Evolutionary conservation across 2,329 filamentous ascomycete species (phyloP).

Genomic region (Fusarium sulawesiense): DNA sequence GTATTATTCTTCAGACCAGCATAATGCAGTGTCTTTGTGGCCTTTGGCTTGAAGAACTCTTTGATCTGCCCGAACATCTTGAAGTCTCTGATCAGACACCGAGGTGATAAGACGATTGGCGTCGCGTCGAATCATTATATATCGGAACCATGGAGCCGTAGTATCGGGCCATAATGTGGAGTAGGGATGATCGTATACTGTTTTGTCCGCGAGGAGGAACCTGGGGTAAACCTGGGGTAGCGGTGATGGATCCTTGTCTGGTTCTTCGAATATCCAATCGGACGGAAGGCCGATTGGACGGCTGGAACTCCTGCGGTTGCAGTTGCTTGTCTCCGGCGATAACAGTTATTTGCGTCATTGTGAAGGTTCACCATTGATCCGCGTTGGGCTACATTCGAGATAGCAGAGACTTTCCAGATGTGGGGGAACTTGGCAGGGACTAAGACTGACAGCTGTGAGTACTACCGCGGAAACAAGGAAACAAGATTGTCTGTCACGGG

Average conservation of each 20-base stretch:
- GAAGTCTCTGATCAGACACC: neutral
- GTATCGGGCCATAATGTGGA: neutral
- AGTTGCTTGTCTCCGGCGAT: no score
- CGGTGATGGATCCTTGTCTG: neutral
- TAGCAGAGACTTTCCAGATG: no score
- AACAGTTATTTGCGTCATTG: no score
- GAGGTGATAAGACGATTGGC: neutral
- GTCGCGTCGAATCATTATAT: conserved; percentile 2
- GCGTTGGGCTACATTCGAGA: no score
- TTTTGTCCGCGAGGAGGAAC: conserved; percentile 4
- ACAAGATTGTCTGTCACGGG: no score
- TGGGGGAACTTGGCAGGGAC: no score
- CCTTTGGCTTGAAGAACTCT: conserved; percentile 27
- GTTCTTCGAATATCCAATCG: rapidly evolving
- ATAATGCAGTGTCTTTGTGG: conserved; percentile 25
- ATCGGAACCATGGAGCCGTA: neutral
- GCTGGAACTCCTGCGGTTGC: neutral
- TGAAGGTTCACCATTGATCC: no score
- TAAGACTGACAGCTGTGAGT: no score
- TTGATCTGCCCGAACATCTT: conserved; percentile 18
- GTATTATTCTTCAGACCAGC: conserved; percentile 32
- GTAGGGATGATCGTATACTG: neutral
- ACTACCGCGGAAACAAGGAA: no score
- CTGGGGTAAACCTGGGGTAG: conserved; percentile 34
- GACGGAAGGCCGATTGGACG: neutral